phyloP scores from a whole-genome alignment of 176 grass and related monocot genomes.

The Hordeum marinum region DNA sequence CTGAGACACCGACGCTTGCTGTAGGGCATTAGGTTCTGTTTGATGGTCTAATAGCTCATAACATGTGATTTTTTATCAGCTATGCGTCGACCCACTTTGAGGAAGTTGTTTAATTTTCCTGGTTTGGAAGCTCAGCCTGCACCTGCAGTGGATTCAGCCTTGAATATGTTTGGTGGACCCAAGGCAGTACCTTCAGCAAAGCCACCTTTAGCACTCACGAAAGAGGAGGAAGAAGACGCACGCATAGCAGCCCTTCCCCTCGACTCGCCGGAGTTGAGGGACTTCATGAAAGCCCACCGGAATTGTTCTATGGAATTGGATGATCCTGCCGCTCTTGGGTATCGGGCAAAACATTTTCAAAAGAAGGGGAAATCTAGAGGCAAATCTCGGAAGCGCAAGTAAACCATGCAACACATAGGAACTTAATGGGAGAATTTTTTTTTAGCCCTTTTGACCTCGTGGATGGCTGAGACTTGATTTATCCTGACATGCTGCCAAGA shows the following conservation, averaged over 20 bases:
- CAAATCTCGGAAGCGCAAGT: constrained; percentile 52
- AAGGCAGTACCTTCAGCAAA: constrained; percentile 42
- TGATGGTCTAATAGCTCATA: not conserved
- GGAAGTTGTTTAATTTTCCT: constrained; percentile 63
- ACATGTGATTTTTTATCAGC: constrained; percentile 37
- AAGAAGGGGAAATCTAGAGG: constrained; percentile 76
- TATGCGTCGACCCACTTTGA: constrained; percentile 41
- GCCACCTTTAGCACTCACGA: constrained; percentile 21
- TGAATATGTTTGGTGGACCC: constrained; percentile 53
- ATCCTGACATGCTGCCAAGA: not conserved
- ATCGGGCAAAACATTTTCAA: constrained; percentile 62
- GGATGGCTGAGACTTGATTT: not conserved
- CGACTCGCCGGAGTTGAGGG: too few relatives aligned
- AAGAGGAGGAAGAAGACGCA: too few relatives aligned
- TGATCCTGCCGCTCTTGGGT: constrained; percentile 60
- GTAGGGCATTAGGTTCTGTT: constrained; percentile 7
- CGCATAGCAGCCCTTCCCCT: not conserved
- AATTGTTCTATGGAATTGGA: constrained; percentile 12
- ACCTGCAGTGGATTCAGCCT: constrained; percentile 17
- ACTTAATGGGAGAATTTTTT: not conserved
- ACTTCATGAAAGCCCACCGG: too few relatives aligned
- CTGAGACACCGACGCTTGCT: not conserved
- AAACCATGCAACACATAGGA: not conserved
- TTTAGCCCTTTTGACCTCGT: not conserved
- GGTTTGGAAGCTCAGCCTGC: constrained; percentile 22